Evolutionary conservation across 1,284 basidiomycete genomes (phyloP).

Genomic region (Boletus sp.): DNA sequence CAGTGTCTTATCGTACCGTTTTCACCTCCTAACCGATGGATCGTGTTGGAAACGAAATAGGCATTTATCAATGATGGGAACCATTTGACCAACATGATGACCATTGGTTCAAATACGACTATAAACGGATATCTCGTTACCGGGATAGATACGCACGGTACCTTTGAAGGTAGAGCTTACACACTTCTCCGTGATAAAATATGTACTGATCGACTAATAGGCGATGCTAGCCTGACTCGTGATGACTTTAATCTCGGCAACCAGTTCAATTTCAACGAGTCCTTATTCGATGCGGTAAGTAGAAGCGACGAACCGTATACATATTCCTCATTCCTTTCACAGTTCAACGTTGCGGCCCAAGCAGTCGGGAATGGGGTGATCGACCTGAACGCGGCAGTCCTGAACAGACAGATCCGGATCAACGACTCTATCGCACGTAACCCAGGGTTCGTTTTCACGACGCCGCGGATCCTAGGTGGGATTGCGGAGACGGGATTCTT

Average conservation of each 20-base stretch:
- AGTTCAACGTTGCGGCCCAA: too few species aligned
- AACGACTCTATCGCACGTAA: too few species aligned
- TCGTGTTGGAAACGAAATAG: neutral
- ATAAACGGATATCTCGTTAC: neutral
- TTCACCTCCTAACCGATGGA: neutral
- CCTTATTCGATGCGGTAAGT: slow-evolving; percentile 22
- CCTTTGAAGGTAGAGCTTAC: neutral
- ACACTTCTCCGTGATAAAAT: neutral
- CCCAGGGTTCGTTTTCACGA: slow-evolving; percentile 5
- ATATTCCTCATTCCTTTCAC: neutral
- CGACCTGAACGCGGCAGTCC: too few species aligned
- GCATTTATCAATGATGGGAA: neutral
- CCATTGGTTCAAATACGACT: neutral
- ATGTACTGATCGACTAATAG: slow-evolving; percentile 9
- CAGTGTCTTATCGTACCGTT: too few species aligned
- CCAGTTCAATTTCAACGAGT: slow-evolving; percentile 25
- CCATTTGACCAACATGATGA: neutral
- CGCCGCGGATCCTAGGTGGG: slow-evolving; percentile 17
- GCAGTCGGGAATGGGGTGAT: too few species aligned
- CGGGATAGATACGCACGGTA: neutral
- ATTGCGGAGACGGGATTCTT: slow-evolving; percentile 21
- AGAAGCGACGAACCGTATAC: too few species aligned
- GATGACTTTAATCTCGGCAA: slow-evolving; percentile 24
- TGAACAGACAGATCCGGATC: too few species aligned
- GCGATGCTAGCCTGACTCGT: slow-evolving; percentile 25